A percentile compares a stretch with the other conserved stretches of the same genome.
These are phyloP conservation scores for Nannizziopsis barbatae DNA, from an alignment of 2,329 filamentous ascomycete genomes.

Conservation along the genomic window DNA sequence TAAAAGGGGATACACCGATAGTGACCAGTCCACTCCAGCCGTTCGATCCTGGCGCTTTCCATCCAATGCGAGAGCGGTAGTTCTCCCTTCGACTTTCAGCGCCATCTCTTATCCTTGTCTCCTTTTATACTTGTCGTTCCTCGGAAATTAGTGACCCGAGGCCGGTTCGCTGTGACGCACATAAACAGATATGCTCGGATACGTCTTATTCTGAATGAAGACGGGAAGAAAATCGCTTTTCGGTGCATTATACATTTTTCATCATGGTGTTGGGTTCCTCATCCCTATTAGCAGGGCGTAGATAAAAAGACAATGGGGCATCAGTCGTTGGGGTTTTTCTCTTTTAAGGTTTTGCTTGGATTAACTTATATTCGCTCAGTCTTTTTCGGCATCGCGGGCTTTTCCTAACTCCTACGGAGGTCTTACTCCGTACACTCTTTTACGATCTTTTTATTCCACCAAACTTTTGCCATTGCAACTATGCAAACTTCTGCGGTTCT, in stretches of 20 bases:
- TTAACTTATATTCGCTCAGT: not conserved
- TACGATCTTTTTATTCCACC: not conserved
- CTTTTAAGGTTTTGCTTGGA: not conserved
- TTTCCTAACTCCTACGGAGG: not conserved
- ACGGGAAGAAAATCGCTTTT: not conserved
- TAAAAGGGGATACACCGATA: slow-evolving; percentile 7
- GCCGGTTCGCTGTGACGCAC: too few species aligned
- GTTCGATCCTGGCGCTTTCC: slow-evolving; percentile 3
- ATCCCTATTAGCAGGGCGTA: slow-evolving; percentile 14
- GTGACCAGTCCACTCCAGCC: slow-evolving; percentile 4
- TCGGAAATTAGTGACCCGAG: too few species aligned
- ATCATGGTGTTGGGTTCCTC: slow-evolving; percentile 4
- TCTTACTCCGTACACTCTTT: not conserved
- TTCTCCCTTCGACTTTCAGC: not conserved
- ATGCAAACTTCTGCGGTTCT: slow-evolving; percentile 1
- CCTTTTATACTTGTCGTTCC: not conserved
- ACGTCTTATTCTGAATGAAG: not conserved
- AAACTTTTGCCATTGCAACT: not conserved
- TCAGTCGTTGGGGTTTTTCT: slow-evolving; percentile 2
- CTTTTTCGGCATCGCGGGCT: slow-evolving; percentile 4
- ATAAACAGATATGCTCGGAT: too few species aligned
- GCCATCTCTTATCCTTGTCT: not conserved
- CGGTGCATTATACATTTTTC: slow-evolving; percentile 8
- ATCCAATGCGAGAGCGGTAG: slow-evolving; percentile 4
- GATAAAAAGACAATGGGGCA: slow-evolving; percentile 11